Conservation (phyloP, 2,329 filamentous ascomycete species). For the Blumeria hordei region DNA sequence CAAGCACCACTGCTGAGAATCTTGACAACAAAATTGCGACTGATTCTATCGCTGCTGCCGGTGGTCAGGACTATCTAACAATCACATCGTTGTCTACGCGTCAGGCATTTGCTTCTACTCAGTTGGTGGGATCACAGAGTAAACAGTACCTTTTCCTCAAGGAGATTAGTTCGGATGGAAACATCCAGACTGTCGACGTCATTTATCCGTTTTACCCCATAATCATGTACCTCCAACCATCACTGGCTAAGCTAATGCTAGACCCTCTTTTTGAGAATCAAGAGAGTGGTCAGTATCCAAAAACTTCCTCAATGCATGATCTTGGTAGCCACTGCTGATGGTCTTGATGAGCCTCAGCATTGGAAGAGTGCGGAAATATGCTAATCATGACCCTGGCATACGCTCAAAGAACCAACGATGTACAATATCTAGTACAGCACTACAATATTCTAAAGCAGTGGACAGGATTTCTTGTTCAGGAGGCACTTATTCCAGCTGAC, state of each 20-base stretch:
- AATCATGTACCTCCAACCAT: slow-evolving; percentile 56
- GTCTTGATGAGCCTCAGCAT: slow-evolving; percentile 48
- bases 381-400: slow-evolving; percentile 59
- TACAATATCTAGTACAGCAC: slow-evolving; percentile 33
- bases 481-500: slow-evolving; percentile 46
- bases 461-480: slow-evolving; percentile 57
- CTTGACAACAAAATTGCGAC: slow-evolving; percentile 46
- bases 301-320: slow-evolving; percentile 50
- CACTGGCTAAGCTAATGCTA: slow-evolving; percentile 30
- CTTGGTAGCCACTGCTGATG: slow-evolving; percentile 41
- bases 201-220: slow-evolving; percentile 70
- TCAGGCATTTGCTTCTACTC: slow-evolving; percentile 55
- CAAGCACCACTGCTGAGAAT: slow-evolving; percentile 28
- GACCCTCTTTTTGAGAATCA: slow-evolving; percentile 44
- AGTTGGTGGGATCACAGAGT: slow-evolving; percentile 43
- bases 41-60: slow-evolving; percentile 41
- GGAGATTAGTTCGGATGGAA: slow-evolving; percentile 72
- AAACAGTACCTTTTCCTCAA: slow-evolving; percentile 63
- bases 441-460: slow-evolving; percentile 54
- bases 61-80: slow-evolving; percentile 48
- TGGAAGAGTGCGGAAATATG: slow-evolving; percentile 64
- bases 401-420: slow-evolving; percentile 29
- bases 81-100: slow-evolving; percentile 55
- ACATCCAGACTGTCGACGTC: slow-evolving; percentile 70
- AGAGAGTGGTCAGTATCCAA: slow-evolving; percentile 40